Evolutionary conservation across 1,284 basidiomycete species (phyloP).

Genomic region (Pyrrhoderma noxium): DNA sequence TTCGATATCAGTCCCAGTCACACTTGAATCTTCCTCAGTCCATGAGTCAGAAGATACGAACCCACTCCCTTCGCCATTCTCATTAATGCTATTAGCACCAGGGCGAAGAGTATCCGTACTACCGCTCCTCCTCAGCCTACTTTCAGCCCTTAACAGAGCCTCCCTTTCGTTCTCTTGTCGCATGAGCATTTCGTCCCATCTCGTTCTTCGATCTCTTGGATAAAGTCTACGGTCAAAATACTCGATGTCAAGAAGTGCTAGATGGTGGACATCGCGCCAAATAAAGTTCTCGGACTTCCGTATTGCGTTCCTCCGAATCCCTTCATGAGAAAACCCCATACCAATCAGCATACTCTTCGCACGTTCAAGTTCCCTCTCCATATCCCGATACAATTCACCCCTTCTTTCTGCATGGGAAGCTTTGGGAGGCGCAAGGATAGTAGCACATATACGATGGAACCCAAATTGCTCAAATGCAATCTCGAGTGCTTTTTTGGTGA

Average conservation of each 20-base stretch:
- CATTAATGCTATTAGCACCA: neutral
- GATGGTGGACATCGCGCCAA: slow-evolving; percentile 17
- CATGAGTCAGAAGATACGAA: too few species aligned
- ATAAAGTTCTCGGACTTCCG: slow-evolving; percentile 5
- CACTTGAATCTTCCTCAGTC: too few species aligned
- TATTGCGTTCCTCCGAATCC: slow-evolving; percentile 16
- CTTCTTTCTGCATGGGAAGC: neutral
- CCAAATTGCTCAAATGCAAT: slow-evolving; percentile 17
- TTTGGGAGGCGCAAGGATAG: slow-evolving; percentile 11
- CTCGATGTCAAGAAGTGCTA: slow-evolving; percentile 21
- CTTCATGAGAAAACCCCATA: slow-evolving; percentile 19
- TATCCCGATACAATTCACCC: too few species aligned
- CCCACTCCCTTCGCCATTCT: neutral
- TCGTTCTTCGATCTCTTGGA: slow-evolving; percentile 1
- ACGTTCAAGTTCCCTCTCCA: neutral
- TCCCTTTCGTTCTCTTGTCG: slow-evolving; percentile 20
- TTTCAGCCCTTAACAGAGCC: slow-evolving; percentile 17
- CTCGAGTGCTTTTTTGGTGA: slow-evolving; percentile 19
- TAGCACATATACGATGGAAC: slow-evolving; percentile 18
- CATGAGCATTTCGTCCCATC: slow-evolving; percentile 21
- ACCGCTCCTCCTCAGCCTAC: slow-evolving; percentile 8
- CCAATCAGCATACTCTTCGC: slow-evolving; percentile 15
- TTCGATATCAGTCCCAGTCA: too few species aligned
- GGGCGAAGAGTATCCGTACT: slow-evolving; percentile 16
- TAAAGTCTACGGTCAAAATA: slow-evolving; percentile 5